Evolutionary conservation across 306 rosid species (phyloP).

Genomic region (Pterocarpus macrocarpus): DNA sequence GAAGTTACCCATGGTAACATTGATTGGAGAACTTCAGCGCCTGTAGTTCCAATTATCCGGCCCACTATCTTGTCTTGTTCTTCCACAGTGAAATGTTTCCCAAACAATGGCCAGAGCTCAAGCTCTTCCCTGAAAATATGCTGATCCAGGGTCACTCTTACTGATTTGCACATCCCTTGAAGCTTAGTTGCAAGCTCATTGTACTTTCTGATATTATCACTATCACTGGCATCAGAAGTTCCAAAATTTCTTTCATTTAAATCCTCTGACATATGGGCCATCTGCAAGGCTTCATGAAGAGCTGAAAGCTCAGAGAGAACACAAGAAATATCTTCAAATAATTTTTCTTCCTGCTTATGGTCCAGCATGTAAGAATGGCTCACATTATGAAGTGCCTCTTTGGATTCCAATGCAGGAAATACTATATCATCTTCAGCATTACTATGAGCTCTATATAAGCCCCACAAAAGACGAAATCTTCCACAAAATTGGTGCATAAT

Average conservation of each 20-base stretch:
- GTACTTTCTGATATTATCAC: conserved; percentile 70
- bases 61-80: conserved; percentile 99
- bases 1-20: conserved; percentile 99
- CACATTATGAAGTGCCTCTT: conserved; percentile 96
- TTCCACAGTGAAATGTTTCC: conserved; percentile 90
- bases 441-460: conserved; percentile 98
- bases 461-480: conserved; percentile 98
- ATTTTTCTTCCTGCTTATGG: conserved; percentile 94
- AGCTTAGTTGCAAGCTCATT: conserved; percentile 93
- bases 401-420: conserved; percentile 97
- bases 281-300: conserved; percentile 76
- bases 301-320: conserved; percentile 90
- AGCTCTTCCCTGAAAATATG: conserved; percentile 98
- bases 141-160: conserved; percentile 91
- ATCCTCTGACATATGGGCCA: conserved; percentile 52
- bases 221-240: conserved; percentile 52
- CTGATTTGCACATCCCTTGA: conserved; percentile 99
- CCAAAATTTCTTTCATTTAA: conserved; percentile 52
- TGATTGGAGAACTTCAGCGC: conserved; percentile 99
- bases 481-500: conserved; percentile 83
- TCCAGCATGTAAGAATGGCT: conserved; percentile 96
- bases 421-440: conserved; percentile 99
- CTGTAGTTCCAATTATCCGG: conserved; percentile 97
- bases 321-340: conserved; percentile 85
- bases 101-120: conserved; percentile 98